phyloP scores from a whole-genome alignment of 257 asterid species.

The Apocynum venetum region DNA sequence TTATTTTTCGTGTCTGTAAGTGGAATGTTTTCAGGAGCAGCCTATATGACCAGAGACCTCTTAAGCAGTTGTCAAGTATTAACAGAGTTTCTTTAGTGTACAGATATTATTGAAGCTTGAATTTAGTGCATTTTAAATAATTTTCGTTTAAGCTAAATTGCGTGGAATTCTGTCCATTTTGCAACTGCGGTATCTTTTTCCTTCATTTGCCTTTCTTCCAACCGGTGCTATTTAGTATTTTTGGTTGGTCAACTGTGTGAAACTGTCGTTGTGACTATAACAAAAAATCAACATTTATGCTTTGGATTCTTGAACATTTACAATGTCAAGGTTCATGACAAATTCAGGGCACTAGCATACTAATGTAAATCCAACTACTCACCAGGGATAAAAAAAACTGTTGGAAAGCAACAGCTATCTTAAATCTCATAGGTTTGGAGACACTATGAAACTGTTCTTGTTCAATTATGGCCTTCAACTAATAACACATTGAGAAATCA shows the following conservation, averaged over 20 bases:
- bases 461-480: not conserved
- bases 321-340: not conserved
- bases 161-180: not conserved
- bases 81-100: conserved; percentile 1
- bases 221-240: not conserved
- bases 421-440: not conserved
- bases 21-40: not conserved
- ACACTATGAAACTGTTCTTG: not conserved
- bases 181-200: not conserved
- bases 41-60: not conserved
- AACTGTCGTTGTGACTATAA: not conserved
- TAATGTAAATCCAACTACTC: not conserved
- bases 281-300: not conserved
- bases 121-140: not conserved
- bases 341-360: too few species aligned
- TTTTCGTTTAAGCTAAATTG: not conserved
- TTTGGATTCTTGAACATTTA: not conserved
- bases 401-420: not conserved
- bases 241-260: not conserved
- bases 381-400: not conserved
- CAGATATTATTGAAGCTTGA: not conserved
- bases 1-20: not conserved
- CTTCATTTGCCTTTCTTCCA: not conserved
- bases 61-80: not conserved
- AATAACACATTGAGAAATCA: not conserved